These are phyloP conservation scores for Auxenochlorella pyrenoidosa DNA, from an alignment of 139 green algal species.

Conservation along the genomic window DNA sequence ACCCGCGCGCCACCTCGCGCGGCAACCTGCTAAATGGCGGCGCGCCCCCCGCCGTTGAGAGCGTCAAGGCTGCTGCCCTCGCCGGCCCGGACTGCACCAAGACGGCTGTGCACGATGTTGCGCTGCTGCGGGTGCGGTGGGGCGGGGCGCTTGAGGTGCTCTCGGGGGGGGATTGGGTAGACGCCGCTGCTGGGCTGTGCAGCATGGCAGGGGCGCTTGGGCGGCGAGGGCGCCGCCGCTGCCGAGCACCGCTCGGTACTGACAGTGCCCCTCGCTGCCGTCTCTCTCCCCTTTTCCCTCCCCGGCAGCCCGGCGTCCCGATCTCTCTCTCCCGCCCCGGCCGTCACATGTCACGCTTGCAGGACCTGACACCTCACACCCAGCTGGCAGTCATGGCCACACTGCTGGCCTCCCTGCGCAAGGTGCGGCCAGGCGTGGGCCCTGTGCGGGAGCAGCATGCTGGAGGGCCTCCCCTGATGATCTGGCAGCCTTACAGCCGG, in stretches of 20 bases:
- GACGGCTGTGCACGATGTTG: constrained; percentile 14
- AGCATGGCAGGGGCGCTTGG: too few species aligned
- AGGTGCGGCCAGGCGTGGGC: too few species aligned
- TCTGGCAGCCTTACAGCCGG: too few species aligned
- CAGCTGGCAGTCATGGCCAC: constrained; percentile 23
- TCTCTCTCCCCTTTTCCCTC: background rate
- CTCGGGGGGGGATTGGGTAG: too few species aligned
- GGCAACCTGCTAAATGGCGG: background rate
- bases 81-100: background rate
- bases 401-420: constrained; percentile 11
- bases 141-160: background rate
- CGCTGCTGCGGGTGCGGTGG: constrained; percentile 3
- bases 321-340: background rate
- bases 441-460: too few species aligned
- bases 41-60: too few species aligned
- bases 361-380: background rate
- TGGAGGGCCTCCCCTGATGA: too few species aligned
- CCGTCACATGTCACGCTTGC: background rate
- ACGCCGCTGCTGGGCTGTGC: too few species aligned
- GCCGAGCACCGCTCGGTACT: too few species aligned
- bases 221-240: too few species aligned
- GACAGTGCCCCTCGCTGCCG: too few species aligned
- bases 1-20: background rate
- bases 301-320: background rate
- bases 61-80: background rate